Evolutionary conservation across 768 basidiomycete species (phyloP), one percentile per base, ranked within the genome.

Genomic region (Hirschioporus abietinus): DNA sequence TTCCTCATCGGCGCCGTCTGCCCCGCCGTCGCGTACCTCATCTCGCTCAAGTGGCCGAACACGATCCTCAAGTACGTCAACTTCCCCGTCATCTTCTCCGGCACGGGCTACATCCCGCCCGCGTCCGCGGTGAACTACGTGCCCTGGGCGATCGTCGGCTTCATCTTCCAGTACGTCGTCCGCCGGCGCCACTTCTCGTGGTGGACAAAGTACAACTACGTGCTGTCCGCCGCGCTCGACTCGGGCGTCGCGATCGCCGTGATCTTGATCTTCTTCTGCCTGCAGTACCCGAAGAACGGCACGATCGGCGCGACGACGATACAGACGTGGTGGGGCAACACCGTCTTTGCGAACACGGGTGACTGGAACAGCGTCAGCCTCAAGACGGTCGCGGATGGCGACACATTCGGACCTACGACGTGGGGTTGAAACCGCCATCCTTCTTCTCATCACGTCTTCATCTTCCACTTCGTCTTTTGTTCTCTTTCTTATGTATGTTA

Each of bases 311-410:
- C 72, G 15, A 76, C 78, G 35, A 86, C 67, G 8, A 73, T 92
- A 57, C 83, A 84, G 68, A 64, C 68, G 1, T 92, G 90, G 91
- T 91, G 89, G 90, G 91, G 90, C 12, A 91, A 91, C 69, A 83
- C 77, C 68, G 73, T 77, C 7, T 75, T 59, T 69, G 2, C 60
- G 36, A 72, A 74, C 0, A 80, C 76, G 0, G 79, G 73, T 0
- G 78, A 78, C 67, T 74, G 42, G 42, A 52, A 52, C 20, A 52
- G 42, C 42, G 42, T 52, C 42, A 52, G 42, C 42, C 74, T 87
- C 63, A 80, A 76, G 66, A 70, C 79, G 9, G 68, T 87, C 23
- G 77, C 82, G 20, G 76, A 80, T 0, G 83, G 82, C 52, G 73
- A 81, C 60, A 82, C 77, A 0, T 86, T 93, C 69, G 91, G 91